Base-by-base conservation (phyloP, 805 yeast species). In the Yamadazyma paraphyllophila region DNA sequence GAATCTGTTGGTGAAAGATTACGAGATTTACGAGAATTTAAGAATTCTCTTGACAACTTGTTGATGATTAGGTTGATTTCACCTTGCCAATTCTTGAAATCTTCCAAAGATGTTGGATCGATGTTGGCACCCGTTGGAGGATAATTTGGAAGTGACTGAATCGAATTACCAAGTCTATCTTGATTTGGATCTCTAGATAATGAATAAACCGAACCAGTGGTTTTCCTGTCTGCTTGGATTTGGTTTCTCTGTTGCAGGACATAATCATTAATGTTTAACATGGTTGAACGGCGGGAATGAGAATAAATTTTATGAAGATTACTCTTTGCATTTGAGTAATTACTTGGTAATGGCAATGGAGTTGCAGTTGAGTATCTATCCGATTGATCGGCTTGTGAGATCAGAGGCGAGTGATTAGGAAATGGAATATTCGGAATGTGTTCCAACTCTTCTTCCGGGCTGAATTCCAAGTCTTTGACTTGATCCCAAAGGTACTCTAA, bases 401-500 rank as follows among this genome's bases (percentile, higher is more conserved):
- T 58, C 63, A 58, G 62, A 4, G 72, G 73, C 1, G 71, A 65
- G 29, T 57, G 63, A 15, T 64, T 54, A 8, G 71, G 71, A 29
- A 65, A 54, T 11, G 62, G 61, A 38, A 48, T 54, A 35, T 49
- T 50, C 5, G 50, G 51, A 16, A 53, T 53, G 34, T 61, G 57
- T 9, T 58, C 62, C 29, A 41, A 40, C 13, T 63, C 70, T 12
- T 67, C 69, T 36, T 67, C 71, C 12, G 60, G 48, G n/a, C 49
- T 43, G 41, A 57, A 61, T 30, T 61, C 67, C 27, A 71, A 52
- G 54, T 80, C 80, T 53, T 77, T 80, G 48, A 84, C 80, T 58
- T 82, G 89, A 60, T 82, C 85, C 90, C 91, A 88, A 35, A 84
- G 65, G 52, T 73, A 77, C 59, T 86, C 91, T 52, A 88, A 72